These are phyloP conservation scores for Pontederia paniculata DNA, from an alignment of 176 grass and related monocot species.

Conservation along the genomic window DNA sequence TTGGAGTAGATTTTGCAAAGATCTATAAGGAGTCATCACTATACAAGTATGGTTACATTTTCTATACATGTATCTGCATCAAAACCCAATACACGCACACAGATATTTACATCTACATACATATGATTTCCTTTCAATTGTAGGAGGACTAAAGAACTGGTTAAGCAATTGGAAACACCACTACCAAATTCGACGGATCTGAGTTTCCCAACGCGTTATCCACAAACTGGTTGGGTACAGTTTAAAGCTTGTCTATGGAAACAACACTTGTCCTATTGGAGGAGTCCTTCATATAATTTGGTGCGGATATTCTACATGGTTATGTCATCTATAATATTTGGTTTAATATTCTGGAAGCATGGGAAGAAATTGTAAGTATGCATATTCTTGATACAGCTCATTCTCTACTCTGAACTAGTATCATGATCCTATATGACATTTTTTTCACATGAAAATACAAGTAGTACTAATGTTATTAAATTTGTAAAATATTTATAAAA, in stretches of 20 bases:
- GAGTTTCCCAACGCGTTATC: slow-evolving; percentile 38
- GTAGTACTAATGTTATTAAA: no score
- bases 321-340: slow-evolving; percentile 8
- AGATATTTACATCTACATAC: no score
- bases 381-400: no score
- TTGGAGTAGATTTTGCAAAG: slow-evolving; percentile 49
- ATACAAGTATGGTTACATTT: slow-evolving; percentile 13
- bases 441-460: no score
- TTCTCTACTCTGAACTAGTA: no score
- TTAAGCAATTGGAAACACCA: slow-evolving; percentile 33
- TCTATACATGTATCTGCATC: no score
- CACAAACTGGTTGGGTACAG: slow-evolving; percentile 48
- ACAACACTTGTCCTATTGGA: slow-evolving; percentile 70
- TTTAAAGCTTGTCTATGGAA: slow-evolving; percentile 83
- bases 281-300: slow-evolving; percentile 64
- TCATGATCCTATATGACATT: no score
- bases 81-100: no score
- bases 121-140: slow-evolving; percentile 13
- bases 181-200: slow-evolving; percentile 29
- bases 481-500: no score
- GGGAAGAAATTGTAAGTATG: slow-evolving; percentile 47
- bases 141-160: slow-evolving; percentile 48
- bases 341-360: slow-evolving; percentile 41
- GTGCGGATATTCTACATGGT: slow-evolving; percentile 41
- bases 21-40: slow-evolving; percentile 51